Evolutionary conservation across 2,329 filamentous ascomycete genomes (phyloP).

Genomic region (Cryphonectria radicalis): DNA sequence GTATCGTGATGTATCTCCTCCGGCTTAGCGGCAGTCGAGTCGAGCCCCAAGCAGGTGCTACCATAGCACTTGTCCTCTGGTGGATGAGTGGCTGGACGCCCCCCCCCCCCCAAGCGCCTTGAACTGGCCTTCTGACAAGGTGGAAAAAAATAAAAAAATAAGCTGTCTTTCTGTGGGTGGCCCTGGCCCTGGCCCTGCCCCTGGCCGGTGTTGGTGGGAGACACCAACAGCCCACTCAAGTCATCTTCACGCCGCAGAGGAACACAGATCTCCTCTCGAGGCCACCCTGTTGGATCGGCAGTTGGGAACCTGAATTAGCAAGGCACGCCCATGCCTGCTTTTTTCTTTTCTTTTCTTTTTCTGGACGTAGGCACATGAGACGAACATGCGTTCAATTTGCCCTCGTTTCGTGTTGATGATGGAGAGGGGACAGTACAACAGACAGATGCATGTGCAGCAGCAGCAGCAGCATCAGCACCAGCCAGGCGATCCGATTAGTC

Average conservation of each 20-base stretch:
- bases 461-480: not conserved
- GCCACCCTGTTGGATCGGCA: not conserved
- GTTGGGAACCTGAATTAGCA: not conserved
- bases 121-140: not conserved
- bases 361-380: not conserved
- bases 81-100: not conserved
- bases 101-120: not conserved
- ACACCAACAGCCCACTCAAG: not conserved
- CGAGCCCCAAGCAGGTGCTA: not conserved
- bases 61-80: not conserved
- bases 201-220: not conserved
- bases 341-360: not conserved
- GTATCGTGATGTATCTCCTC: slow-evolving; percentile 9
- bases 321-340: not conserved
- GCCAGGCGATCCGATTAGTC: not conserved
- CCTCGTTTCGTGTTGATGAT: not conserved
- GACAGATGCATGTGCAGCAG: not conserved
- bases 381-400: not conserved
- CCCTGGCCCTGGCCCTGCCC: too few species aligned
- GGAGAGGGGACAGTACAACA: not conserved
- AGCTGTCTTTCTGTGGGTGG: not conserved
- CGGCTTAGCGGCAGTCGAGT: not conserved
- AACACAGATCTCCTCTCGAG: not conserved
- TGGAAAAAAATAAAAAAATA: not conserved
- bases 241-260: not conserved